These are phyloP conservation scores for Neurospora africana DNA, from an alignment of 495 filamentous ascomycete genomes.

Conservation along the genomic window DNA sequence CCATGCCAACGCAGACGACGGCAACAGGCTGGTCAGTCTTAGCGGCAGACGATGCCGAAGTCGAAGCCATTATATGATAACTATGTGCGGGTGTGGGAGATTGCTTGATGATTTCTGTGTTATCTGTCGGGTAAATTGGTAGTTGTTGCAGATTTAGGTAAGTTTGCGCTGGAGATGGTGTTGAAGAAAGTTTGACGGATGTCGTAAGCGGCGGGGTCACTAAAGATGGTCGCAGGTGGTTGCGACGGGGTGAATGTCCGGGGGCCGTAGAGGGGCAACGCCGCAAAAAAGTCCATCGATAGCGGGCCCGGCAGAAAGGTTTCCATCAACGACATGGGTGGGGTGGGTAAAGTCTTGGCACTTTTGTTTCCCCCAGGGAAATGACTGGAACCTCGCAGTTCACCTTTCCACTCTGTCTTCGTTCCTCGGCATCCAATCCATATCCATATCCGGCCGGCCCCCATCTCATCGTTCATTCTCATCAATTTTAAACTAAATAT, in stretches of 20 bases:
- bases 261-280: not conserved
- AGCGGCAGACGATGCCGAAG: constrained; percentile 7
- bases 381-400: not conserved
- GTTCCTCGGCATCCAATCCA: not conserved
- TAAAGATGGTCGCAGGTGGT: not conserved
- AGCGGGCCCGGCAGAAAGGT: not conserved
- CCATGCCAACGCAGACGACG: constrained; percentile 96
- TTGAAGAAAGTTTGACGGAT: not conserved
- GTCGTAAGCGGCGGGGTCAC: not conserved
- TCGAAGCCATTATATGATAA: constrained; percentile 12
- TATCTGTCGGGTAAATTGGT: not conserved
- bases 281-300: not conserved
- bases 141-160: not conserved
- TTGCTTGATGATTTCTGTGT: not conserved
- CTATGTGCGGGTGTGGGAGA: not conserved
- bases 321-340: not conserved
- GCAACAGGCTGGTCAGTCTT: constrained; percentile 37
- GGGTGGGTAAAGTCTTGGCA: not conserved
- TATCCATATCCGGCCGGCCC: not conserved
- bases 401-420: not conserved
- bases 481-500: not conserved
- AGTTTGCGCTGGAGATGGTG: not conserved
- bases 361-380: not conserved
- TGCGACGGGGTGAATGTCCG: not conserved
- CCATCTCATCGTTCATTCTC: not conserved